A percentile compares a stretch with the other conserved stretches of the same genome.
Evolutionary conservation across 2,329 filamentous ascomycete species (phyloP).

Genomic region (Aspergillus flavus): DNA sequence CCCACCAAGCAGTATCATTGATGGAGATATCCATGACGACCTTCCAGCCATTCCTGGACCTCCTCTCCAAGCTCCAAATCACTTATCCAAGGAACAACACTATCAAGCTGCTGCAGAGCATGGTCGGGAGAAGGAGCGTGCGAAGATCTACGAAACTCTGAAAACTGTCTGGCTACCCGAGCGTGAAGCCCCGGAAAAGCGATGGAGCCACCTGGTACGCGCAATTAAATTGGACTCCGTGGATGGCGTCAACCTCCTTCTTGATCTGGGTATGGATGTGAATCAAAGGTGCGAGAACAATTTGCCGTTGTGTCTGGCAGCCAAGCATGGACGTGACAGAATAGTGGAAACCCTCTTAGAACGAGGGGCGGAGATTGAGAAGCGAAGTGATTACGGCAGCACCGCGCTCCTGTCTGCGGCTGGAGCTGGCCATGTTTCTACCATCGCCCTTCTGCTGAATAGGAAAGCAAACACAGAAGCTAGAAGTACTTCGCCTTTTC

Average conservation of each 20-base stretch:
- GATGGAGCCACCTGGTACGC: not conserved
- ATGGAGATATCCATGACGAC: not conserved
- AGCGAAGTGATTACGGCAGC: not conserved
- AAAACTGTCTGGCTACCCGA: not conserved
- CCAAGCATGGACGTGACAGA: not conserved
- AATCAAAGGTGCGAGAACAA: not conserved
- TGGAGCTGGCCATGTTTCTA: not conserved
- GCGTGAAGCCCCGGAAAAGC: not conserved
- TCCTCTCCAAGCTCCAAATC: not conserved
- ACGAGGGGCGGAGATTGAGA: not conserved
- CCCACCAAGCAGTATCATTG: not conserved
- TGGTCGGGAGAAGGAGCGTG: not conserved
- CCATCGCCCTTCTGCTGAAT: not conserved
- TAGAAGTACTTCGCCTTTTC: not conserved
- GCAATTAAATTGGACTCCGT: not conserved
- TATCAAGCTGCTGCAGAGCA: not conserved
- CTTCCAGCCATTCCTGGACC: not conserved
- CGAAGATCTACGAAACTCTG: not conserved
- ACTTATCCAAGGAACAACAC: not conserved
- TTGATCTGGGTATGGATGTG: not conserved
- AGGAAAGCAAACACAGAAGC: not conserved
- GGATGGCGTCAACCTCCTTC: not conserved
- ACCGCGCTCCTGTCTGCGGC: slow-evolving; percentile 2
- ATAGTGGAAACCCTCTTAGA: not conserved
- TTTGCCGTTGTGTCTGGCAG: not conserved